A percentile compares a stretch with the other conserved stretches of the same genome.
These are phyloP conservation scores for Dendrothele bispora DNA, from an alignment of 768 basidiomycete species.

Conservation along the genomic window DNA sequence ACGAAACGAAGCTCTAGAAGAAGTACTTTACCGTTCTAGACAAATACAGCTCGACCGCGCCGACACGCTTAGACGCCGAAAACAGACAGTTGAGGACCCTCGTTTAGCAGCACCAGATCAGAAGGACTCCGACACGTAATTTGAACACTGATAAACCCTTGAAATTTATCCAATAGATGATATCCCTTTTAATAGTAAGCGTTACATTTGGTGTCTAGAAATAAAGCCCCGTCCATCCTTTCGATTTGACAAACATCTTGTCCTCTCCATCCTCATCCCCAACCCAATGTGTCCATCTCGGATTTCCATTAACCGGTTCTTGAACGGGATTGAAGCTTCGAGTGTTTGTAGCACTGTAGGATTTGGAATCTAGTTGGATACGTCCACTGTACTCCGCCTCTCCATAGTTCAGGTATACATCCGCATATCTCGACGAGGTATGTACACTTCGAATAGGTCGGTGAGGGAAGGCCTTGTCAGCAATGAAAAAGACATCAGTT, in stretches of 20 bases:
- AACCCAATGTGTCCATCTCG: slow-evolving; percentile 41
- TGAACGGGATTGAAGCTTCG: slow-evolving; percentile 14
- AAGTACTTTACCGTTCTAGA: slow-evolving; percentile 4
- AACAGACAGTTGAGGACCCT: slow-evolving; percentile 3
- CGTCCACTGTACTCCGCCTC: slow-evolving; percentile 51
- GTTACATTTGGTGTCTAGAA: slow-evolving; percentile 23
- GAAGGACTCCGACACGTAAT: neutral
- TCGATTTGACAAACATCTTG: slow-evolving; percentile 36
- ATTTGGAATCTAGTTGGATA: slow-evolving; percentile 43
- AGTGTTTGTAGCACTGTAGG: slow-evolving; percentile 35
- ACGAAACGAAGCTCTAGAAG: slow-evolving; percentile 23
- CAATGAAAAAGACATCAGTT: slow-evolving; percentile 48
- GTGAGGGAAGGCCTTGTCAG: slow-evolving; percentile 36
- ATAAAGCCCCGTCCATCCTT: slow-evolving; percentile 50
- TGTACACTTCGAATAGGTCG: slow-evolving; percentile 50
- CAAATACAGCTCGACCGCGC: neutral
- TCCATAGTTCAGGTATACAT: slow-evolving; percentile 56
- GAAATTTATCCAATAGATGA: too few species aligned
- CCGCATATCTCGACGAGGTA: slow-evolving; percentile 47
- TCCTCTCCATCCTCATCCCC: slow-evolving; percentile 41
- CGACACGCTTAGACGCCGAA: neutral
- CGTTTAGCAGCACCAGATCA: slow-evolving; percentile 3
- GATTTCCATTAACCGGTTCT: slow-evolving; percentile 4
- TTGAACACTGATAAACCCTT: too few species aligned
- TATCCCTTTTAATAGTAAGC: neutral